Conservation (phyloP, 495 filamentous ascomycete species). For the Amorphotheca resinae region DNA sequence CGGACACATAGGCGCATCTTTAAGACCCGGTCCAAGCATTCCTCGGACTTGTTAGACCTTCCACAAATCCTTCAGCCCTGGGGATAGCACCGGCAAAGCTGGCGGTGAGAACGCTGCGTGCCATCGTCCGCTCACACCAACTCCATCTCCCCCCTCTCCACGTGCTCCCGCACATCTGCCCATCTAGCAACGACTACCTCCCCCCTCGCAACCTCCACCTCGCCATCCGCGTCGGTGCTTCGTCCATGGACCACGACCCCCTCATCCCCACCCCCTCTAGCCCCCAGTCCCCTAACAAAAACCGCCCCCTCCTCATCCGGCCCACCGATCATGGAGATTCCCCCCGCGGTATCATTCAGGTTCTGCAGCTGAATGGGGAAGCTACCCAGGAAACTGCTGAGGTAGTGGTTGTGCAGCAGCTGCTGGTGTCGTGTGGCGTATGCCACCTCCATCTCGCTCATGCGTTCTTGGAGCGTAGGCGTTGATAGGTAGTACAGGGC, state of each 20-base stretch:
- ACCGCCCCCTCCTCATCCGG: slow-evolving; percentile 75
- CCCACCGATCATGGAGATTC: slow-evolving; percentile 80
- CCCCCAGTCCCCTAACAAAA: slow-evolving; percentile 61
- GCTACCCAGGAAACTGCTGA: slow-evolving; percentile 61
- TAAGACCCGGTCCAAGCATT: too few species aligned
- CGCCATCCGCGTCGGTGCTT: slow-evolving; percentile 45
- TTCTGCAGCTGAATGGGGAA: slow-evolving; percentile 68
- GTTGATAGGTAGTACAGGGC: slow-evolving; percentile 47
- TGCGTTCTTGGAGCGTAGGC: slow-evolving; percentile 31
- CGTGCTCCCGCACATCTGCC: slow-evolving; percentile 61
- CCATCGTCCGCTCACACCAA: slow-evolving; percentile 52
- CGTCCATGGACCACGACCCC: slow-evolving; percentile 23
- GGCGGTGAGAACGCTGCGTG: too few species aligned
- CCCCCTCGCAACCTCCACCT: slow-evolving; percentile 54
- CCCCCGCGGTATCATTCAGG: slow-evolving; percentile 80
- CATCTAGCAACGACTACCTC: slow-evolving; percentile 84
- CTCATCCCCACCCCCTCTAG: slow-evolving; percentile 34
- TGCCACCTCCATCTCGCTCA: slow-evolving; percentile 60
- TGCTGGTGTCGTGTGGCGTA: slow-evolving; percentile 76
- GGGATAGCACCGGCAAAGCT: too few species aligned
- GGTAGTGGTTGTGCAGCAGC: slow-evolving; percentile 70
- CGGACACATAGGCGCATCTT: too few species aligned
- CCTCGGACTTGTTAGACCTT: too few species aligned
- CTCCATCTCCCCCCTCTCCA: slow-evolving; percentile 66
- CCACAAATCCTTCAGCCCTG: too few species aligned